A percentile compares a stretch with the other conserved stretches of the same genome.
Conservation (phyloP, 192 early-diverging fungal species). For the Endogone sp. region DNA sequence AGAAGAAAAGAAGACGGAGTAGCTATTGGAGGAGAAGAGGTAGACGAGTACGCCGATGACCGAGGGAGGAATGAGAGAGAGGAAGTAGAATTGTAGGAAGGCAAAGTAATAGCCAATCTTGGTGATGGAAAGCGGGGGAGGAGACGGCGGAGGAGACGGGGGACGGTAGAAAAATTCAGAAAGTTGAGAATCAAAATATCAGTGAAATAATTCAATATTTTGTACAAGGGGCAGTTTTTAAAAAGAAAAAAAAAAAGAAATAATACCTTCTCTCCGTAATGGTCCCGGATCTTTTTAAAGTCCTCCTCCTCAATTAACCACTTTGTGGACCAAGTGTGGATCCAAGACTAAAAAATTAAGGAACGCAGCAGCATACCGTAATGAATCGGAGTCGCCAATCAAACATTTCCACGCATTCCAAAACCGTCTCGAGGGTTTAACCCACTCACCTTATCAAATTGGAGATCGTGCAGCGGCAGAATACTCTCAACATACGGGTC, state of each 20-base stretch:
- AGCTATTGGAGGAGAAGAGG: slow-evolving; percentile 40
- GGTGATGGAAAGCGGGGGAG: neutral
- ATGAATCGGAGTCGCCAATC: too few species aligned
- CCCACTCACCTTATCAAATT: slow-evolving; percentile 68
- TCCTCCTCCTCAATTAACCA: slow-evolving; percentile 73
- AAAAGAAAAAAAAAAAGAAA: neutral
- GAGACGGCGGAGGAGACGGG: neutral
- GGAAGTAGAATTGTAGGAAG: slow-evolving; percentile 85
- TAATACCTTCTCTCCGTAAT: slow-evolving; percentile 78
- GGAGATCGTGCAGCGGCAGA: slow-evolving; percentile 74
- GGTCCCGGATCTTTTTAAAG: slow-evolving; percentile 67
- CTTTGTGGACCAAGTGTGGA: slow-evolving; percentile 75
- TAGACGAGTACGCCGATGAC: slow-evolving; percentile 60
- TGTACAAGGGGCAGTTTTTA: too few species aligned
- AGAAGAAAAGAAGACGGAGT: slow-evolving; percentile 64
- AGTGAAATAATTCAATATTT: neutral
- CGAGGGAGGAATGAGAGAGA: slow-evolving; percentile 69
- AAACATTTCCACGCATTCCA: too few species aligned
- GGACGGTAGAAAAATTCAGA: neutral
- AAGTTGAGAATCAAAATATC: neutral
- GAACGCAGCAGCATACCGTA: too few species aligned
- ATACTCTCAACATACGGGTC: slow-evolving; percentile 62
- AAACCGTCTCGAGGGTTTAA: too few species aligned
- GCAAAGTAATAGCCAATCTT: slow-evolving; percentile 90
- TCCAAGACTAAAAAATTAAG: slow-evolving; percentile 57